Conservation (phyloP, 2,329 filamentous ascomycete genomes). For the Sclerotinia nivalis region DNA sequence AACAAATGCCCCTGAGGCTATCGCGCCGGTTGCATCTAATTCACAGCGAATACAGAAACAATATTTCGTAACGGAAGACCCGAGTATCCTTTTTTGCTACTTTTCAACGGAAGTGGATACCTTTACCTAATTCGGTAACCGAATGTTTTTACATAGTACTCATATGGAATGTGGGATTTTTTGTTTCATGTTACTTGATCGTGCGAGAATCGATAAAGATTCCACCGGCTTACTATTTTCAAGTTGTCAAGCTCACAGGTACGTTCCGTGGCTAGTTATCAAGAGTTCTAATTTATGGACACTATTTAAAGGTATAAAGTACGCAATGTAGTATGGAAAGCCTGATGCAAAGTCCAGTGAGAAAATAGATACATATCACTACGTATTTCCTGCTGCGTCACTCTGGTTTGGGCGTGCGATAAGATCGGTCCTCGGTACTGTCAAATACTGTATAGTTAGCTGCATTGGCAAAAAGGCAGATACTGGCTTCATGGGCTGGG, state of each 20-base stretch:
- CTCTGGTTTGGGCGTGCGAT: too few relatives aligned
- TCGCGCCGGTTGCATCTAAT: neutral
- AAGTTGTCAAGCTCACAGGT: neutral
- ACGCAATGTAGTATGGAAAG: too few relatives aligned
- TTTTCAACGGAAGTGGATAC: neutral
- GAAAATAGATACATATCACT: too few relatives aligned
- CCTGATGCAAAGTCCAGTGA: too few relatives aligned
- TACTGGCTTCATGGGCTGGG: neutral
- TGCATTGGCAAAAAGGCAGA: neutral
- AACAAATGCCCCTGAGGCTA: neutral
- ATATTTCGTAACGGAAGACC: neutral
- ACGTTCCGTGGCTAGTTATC: neutral
- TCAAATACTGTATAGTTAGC: neutral
- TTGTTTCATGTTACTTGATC: neutral
- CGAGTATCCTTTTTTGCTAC: neutral
- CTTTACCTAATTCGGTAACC: neutral
- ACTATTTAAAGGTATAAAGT: too few relatives aligned
- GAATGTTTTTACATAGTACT: neutral
- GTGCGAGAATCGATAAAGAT: neutral
- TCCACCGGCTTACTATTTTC: neutral
- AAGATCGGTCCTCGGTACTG: neutral
- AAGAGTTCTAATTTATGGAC: neutral
- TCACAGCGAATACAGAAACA: neutral
- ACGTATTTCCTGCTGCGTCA: too few relatives aligned
- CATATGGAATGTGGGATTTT: neutral